Percentiles rank a stretch among this genome's conserved stretches.
Evolutionary conservation across 441 rosid genomes (phyloP).

Genomic region (Corymbia citriodora): DNA sequence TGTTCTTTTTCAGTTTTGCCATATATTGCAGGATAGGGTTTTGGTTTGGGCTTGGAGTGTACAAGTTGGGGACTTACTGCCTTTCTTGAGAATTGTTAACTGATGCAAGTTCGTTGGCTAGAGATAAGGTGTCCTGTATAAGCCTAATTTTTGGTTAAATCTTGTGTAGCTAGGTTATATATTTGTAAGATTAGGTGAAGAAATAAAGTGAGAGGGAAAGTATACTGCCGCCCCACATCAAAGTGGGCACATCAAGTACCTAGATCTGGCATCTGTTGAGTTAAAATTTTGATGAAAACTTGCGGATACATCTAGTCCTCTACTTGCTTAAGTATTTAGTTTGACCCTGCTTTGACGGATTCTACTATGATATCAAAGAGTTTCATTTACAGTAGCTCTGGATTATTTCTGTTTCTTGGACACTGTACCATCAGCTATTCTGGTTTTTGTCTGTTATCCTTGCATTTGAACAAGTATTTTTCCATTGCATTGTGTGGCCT

Average conservation of each 20-base stretch:
- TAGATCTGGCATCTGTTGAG: background rate
- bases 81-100: background rate
- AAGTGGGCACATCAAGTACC: background rate
- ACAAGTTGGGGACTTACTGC: background rate
- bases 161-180: background rate
- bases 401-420: background rate
- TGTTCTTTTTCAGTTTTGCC: background rate
- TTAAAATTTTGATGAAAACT: background rate
- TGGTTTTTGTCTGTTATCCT: background rate
- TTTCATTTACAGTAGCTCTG: background rate
- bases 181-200: background rate
- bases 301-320: background rate
- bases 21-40: background rate
- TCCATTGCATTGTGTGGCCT: background rate
- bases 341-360: background rate
- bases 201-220: background rate
- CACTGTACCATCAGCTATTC: background rate
- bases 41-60: background rate
- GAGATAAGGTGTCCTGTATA: background rate
- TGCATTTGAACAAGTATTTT: background rate
- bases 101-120: background rate
- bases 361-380: background rate
- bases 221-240: background rate
- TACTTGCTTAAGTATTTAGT: background rate
- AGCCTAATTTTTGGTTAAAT: background rate